phyloP scores from a whole-genome alignment of 352 stramenopile genomes.

The Globisporangium cystogenes region DNA sequence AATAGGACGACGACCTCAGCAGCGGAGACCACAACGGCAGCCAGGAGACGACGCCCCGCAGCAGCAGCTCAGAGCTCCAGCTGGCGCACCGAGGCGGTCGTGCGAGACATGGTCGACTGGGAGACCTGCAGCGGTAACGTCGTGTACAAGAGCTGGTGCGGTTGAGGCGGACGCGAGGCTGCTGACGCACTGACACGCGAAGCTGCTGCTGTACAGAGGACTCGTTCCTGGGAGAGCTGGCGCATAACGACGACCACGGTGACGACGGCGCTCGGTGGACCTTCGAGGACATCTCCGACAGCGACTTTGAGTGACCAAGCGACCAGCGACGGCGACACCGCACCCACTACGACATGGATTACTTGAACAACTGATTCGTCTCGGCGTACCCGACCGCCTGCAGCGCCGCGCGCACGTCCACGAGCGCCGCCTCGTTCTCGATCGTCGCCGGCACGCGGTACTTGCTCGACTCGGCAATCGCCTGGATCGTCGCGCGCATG shows the following conservation, averaged over 20 bases:
- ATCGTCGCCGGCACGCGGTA: slow-evolving; percentile 38
- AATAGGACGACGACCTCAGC: too few species aligned
- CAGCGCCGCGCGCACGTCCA: slow-evolving; percentile 21
- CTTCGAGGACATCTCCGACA: slow-evolving; percentile 63
- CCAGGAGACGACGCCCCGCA: too few species aligned
- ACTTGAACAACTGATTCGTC: slow-evolving; percentile 14
- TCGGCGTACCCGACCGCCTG: slow-evolving; percentile 29
- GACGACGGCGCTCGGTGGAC: slow-evolving; percentile 26
- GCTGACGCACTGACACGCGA: neutral
- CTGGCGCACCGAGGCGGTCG: neutral
- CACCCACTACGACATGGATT: slow-evolving; percentile 4
- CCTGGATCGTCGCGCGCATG: slow-evolving; percentile 32
- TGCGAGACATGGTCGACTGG: slow-evolving; percentile 52
- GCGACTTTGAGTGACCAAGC: slow-evolving; percentile 46
- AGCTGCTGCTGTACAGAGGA: slow-evolving; percentile 12
- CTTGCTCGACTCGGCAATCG: slow-evolving; percentile 27
- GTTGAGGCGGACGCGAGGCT: too few species aligned
- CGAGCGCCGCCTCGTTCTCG: slow-evolving; percentile 29
- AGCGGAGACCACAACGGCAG: too few species aligned
- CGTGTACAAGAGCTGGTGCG: too few species aligned
- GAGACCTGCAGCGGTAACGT: slow-evolving; percentile 62
- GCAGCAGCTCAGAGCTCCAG: neutral
- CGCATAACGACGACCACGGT: slow-evolving; percentile 6
- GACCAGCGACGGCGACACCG: too few species aligned
- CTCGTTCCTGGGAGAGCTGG: slow-evolving; percentile 18